Percentiles rank a stretch among this genome's conserved stretches.
These are phyloP conservation scores for Nymphaea thermarum DNA, from an alignment of 164 flowering plant genomes.

Conservation along the genomic window DNA sequence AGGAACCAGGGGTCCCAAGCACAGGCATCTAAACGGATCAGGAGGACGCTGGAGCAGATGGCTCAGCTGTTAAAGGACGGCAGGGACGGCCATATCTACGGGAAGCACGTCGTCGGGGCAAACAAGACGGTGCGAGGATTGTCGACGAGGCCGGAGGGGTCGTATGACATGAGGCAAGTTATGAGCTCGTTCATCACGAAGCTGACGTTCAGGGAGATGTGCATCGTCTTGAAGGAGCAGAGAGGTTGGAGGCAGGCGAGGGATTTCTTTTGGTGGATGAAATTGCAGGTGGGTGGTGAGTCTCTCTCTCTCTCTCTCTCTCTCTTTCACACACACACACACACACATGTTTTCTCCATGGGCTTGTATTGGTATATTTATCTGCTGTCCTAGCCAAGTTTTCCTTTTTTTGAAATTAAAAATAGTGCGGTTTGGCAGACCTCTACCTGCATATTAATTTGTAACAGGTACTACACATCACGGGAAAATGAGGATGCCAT, in stretches of 20 bases:
- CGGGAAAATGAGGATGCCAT: too few relatives aligned
- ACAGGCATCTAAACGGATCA: constrained; percentile 71
- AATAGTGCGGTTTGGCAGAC: too few relatives aligned
- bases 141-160: constrained; percentile 34
- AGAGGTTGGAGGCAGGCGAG: constrained; percentile 76
- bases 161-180: constrained; percentile 63
- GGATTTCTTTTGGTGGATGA: constrained; percentile 94
- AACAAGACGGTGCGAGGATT: constrained; percentile 46
- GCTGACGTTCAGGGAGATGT: constrained; percentile 79
- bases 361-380: background rate
- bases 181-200: constrained; percentile 70
- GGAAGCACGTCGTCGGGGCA: constrained; percentile 87
- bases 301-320: too few relatives aligned
- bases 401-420: too few relatives aligned
- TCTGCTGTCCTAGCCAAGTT: background rate
- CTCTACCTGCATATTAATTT: too few relatives aligned
- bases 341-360: too few relatives aligned
- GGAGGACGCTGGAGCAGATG: constrained; percentile 89
- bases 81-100: constrained; percentile 70
- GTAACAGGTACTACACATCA: too few relatives aligned
- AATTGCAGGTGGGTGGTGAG: constrained; percentile 57
- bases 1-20: constrained; percentile 62
- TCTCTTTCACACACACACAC: too few relatives aligned
- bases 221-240: constrained; percentile 88
- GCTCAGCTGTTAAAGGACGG: constrained; percentile 64